phyloP scores from a whole-genome alignment of 352 stramenopile species.

The Sclerospora graminicola region DNA sequence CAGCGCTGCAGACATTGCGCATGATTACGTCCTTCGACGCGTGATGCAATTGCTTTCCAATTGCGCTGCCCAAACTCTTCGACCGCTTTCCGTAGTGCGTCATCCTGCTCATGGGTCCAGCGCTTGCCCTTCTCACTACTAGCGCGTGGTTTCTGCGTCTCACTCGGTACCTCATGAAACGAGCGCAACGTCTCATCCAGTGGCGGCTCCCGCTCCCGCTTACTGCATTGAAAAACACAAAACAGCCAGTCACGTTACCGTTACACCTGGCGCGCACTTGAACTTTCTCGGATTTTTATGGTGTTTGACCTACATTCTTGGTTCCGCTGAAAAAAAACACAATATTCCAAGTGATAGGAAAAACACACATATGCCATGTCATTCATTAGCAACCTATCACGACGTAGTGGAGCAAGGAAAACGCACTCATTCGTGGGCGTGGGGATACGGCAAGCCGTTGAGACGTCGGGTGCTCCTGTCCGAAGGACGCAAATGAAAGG shows the following conservation, averaged over 20 bases:
- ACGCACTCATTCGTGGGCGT: too few species aligned
- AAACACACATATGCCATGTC: too few species aligned
- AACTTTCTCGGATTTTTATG: not conserved
- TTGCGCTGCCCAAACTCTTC: conserved; percentile 72
- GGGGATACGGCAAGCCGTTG: too few species aligned
- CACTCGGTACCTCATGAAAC: conserved; percentile 40
- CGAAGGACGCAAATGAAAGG: too few species aligned
- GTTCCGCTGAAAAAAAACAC: not conserved
- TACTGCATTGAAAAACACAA: not conserved
- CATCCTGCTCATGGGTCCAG: conserved; percentile 68
- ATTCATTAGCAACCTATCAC: too few species aligned
- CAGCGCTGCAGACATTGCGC: conserved; percentile 72
- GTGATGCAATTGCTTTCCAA: conserved; percentile 76
- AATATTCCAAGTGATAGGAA: too few species aligned
- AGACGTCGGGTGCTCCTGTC: too few species aligned
- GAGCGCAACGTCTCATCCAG: conserved; percentile 17
- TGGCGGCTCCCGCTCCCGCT: not conserved
- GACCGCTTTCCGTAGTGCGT: conserved; percentile 58
- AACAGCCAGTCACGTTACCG: not conserved
- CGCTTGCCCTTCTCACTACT: conserved; percentile 49
- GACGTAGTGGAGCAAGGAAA: too few species aligned
- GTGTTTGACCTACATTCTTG: not conserved
- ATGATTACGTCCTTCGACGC: conserved; percentile 50
- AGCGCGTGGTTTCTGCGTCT: conserved; percentile 37
- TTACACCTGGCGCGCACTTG: not conserved